Evolutionary conservation across 257 asterid genomes (phyloP).

Genomic region (Solanum corneliomulleri): DNA sequence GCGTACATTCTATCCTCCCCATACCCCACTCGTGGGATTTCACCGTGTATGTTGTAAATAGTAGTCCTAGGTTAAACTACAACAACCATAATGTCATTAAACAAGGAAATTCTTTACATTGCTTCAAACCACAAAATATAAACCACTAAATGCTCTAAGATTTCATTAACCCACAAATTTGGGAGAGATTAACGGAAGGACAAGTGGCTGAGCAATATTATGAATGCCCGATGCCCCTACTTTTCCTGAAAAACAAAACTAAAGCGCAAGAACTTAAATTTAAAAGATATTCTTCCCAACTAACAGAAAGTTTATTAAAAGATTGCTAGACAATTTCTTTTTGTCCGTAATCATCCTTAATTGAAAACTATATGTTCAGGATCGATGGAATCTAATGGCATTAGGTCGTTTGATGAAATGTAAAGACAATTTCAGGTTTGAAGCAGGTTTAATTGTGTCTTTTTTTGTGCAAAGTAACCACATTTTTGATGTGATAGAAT

Average conservation of each 20-base stretch:
- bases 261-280: not conserved
- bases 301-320: not conserved
- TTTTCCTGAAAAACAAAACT: not conserved
- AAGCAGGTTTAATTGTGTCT: not conserved
- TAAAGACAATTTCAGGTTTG: not conserved
- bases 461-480: not conserved
- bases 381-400: not conserved
- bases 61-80: not conserved
- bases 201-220: not conserved
- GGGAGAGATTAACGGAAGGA: not conserved
- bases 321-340: not conserved
- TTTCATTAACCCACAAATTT: not conserved
- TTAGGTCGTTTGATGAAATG: not conserved
- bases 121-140: not conserved
- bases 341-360: not conserved
- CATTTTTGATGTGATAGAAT: not conserved
- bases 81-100: not conserved
- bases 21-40: not conserved
- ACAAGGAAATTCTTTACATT: not conserved
- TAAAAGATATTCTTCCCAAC: not conserved
- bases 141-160: not conserved
- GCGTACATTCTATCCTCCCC: not conserved
- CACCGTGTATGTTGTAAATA: not conserved
- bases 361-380: not conserved
- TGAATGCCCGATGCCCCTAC: not conserved